Percentiles rank a stretch among this genome's conserved stretches.
These are phyloP conservation scores for Yamadazyma dushanensis DNA, from an alignment of 1,139 yeast genomes.

Conservation along the genomic window DNA sequence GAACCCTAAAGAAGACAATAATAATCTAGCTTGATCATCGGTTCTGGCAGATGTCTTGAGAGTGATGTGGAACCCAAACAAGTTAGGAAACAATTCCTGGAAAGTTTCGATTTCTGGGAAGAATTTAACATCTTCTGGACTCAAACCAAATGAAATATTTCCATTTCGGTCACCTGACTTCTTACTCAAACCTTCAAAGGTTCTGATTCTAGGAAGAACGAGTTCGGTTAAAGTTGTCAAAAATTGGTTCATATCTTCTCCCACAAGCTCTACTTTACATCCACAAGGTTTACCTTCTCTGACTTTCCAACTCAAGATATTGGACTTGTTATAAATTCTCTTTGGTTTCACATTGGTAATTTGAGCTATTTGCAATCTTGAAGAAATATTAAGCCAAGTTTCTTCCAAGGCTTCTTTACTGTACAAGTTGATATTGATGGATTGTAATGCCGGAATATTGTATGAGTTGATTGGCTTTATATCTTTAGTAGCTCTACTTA, in stretches of 20 bases:
- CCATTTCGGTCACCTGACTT: conserved; percentile 84
- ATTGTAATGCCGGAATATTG: conserved; percentile 71
- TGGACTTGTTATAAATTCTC: conserved; percentile 70
- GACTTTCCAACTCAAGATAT: conserved; percentile 84
- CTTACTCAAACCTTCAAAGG: conserved; percentile 75
- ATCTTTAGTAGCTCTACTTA: conserved; percentile 69
- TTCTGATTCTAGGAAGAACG: conserved; percentile 91
- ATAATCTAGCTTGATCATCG: conserved; percentile 86
- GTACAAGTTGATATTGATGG: conserved; percentile 72
- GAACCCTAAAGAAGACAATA: conserved; percentile 79
- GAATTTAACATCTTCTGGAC: conserved; percentile 69
- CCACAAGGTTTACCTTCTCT: conserved; percentile 93
- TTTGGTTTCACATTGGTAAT: conserved; percentile 88
- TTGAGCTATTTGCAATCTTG: conserved; percentile 82
- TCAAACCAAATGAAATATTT: conserved; percentile 81
- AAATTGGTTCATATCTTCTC: conserved; percentile 85
- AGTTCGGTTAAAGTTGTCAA: conserved; percentile 83
- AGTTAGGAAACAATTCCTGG: conserved; percentile 86
- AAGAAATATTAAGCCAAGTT: conserved; percentile 73
- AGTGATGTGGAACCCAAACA: conserved; percentile 84
- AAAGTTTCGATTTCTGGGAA: conserved; percentile 95
- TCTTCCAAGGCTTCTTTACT: conserved; percentile 74
- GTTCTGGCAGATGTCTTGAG: conserved; percentile 88
- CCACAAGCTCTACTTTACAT: conserved; percentile 75
- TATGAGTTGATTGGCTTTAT: conserved; percentile 61